Base-by-base conservation (phyloP, 2,329 filamentous ascomycete species). In the Colletotrichum sp. region DNA sequence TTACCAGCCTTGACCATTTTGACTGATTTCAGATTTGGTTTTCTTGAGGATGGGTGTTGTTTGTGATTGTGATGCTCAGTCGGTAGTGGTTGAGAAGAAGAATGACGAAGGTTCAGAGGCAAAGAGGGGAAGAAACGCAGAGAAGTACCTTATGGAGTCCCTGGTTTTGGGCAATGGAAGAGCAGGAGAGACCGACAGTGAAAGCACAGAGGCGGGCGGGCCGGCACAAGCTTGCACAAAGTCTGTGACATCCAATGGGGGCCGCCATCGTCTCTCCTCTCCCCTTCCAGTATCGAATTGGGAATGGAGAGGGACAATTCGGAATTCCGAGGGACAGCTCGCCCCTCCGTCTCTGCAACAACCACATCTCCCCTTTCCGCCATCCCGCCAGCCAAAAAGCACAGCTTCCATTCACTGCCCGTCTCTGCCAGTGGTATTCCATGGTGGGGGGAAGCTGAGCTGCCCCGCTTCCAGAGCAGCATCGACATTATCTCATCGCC, bases 1-100 rank as follows among this genome's bases (percentile, higher is more conserved):
- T 83, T 92, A 98, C 95, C 95, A 89, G 96, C 96, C 92, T 98
- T 98, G 90, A 98, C 96, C 96, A 98, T 98, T 92, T 92, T 98
- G 93, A 88, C n/a, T 87, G 79, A 88, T 54, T 86, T 82, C 78
- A 81, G 38, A 80, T 82, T 72, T 79, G 79, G 74, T 75, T 73
- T 75, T 75, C 72, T 76, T 63, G 70, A 67, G 54, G 51, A 66
- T 29, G 2, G 43, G 69, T 70, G 73, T 70, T 61, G 29, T 43
- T 55, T 8, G 58, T 51, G 36, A 62, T 24, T 36, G 47, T 58
- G 69, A 51, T 73, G 58, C 18, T 65, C 65, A 69, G 54, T 54
- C 55, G 47, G 47, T 33, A 31, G 63, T 72, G 63, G 66, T 63
- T 67, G 69, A 58, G 54, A 58, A 64, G 64, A 63, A 63, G 66